Evolutionary conservation across 2,329 filamentous ascomycete species (phyloP), one percentile per base, ranked within the genome.

Genomic region (Aspergillus tanneri): DNA sequence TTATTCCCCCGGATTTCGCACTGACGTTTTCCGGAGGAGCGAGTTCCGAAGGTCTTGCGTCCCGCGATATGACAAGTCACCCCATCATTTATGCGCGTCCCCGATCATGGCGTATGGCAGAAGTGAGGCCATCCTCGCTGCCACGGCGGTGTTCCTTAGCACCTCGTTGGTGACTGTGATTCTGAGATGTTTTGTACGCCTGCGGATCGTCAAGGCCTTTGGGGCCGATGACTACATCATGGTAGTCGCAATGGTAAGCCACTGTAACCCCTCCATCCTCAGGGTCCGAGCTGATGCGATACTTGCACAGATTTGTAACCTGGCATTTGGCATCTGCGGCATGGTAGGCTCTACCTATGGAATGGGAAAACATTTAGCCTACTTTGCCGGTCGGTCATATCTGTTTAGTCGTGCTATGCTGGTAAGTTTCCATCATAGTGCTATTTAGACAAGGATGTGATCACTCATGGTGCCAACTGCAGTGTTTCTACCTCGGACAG

Each of bases 401-500:
- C 22, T 63, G 36, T 49, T 59, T n/a, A 49, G 42, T 9, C 47
- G 38, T 18, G 62, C 60, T 5, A 21, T 65, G 12, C 41, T 65
- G 45, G 63, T 66, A 57, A 32, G 56, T 44, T 34, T n/a, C 7
- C 2, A 14, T 24, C 21, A 2, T 5, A 16, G 23, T 34, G 5
- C 11, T 11, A 35, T 4, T 22, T 14, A n/a, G n/a, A n/a, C n/a
- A n/a, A n/a, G n/a, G n/a, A n/a, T n/a, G n/a, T n/a, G n/a, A n/a
- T n/a, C n/a, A n/a, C n/a, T n/a, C n/a, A n/a, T n/a, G n/a, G n/a
- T n/a, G n/a, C n/a, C 6, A 14, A 46, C 37, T 27, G n/a, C 24
- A 56, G 62, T 64, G 51, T 46, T 81, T 76, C 76, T 80, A 74
- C 62, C 62, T 80, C 7, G 77, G 74, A 56, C 77, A 80, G 51